These are phyloP conservation scores for Entomortierella chlamydospora DNA, from an alignment of 192 early-diverging fungal species.

Conservation along the genomic window DNA sequence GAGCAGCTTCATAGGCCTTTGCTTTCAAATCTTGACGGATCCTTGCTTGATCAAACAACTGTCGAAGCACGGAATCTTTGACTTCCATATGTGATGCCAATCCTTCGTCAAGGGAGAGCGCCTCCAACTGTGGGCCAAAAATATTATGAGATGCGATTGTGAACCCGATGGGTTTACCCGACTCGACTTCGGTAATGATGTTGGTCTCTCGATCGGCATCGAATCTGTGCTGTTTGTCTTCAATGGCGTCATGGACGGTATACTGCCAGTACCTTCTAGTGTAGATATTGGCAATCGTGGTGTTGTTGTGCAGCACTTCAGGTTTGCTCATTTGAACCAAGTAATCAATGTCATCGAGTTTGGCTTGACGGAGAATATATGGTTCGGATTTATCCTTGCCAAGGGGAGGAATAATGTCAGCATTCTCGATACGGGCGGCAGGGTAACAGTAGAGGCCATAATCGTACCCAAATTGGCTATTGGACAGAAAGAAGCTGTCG, in stretches of 20 bases:
- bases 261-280: constrained; percentile 27
- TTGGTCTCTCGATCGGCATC: constrained; percentile 28
- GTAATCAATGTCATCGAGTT: constrained; percentile 18
- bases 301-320: not conserved
- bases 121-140: constrained; percentile 1
- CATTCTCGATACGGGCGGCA: constrained; percentile 5
- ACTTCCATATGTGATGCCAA: constrained; percentile 5
- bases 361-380: constrained; percentile 10
- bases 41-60: constrained; percentile 10
- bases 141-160: constrained; percentile 1
- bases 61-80: constrained; percentile 8
- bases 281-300: constrained; percentile 2
- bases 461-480: constrained; percentile 48
- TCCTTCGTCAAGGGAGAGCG: constrained; percentile 15
- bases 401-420: constrained; percentile 10
- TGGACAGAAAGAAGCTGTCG: not conserved
- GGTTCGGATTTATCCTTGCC: constrained; percentile 16
- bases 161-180: constrained; percentile 17
- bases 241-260: constrained; percentile 13
- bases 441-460: not conserved
- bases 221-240: constrained; percentile 5
- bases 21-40: not conserved
- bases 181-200: constrained; percentile 17
- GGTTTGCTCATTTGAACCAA: constrained; percentile 5
- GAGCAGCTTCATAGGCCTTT: not conserved